Evolutionary conservation across 2,329 filamentous ascomycete genomes (phyloP).

Genomic region (Sarocladium oryzae): DNA sequence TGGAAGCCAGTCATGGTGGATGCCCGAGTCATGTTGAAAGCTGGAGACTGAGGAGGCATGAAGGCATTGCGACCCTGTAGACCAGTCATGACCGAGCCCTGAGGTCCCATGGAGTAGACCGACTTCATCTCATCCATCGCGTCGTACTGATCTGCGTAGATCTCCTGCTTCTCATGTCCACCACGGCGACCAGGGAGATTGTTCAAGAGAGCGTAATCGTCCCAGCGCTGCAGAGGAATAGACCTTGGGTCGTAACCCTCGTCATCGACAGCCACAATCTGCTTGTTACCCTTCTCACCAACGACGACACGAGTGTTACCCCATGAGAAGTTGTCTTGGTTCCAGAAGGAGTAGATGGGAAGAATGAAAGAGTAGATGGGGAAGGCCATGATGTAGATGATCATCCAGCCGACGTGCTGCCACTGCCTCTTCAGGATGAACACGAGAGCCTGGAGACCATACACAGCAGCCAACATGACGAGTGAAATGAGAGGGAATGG

Average conservation of each 20-base stretch:
- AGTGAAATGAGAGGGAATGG: slow-evolving; percentile 83
- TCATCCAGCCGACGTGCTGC: slow-evolving; percentile 99
- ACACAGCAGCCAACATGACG: slow-evolving; percentile 82
- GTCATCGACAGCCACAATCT: slow-evolving; percentile 79
- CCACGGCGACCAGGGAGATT: slow-evolving; percentile 88
- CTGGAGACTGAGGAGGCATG: slow-evolving; percentile 79
- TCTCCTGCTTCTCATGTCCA: slow-evolving; percentile 54
- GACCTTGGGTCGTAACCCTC: slow-evolving; percentile 86
- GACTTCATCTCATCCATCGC: slow-evolving; percentile 94
- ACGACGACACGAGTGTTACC: slow-evolving; percentile 97
- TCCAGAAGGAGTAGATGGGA: slow-evolving; percentile 98
- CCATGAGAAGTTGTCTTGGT: slow-evolving; percentile 98
- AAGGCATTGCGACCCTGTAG: slow-evolving; percentile 68
- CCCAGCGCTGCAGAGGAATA: slow-evolving; percentile 93
- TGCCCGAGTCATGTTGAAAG: slow-evolving; percentile 48
- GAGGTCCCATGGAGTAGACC: slow-evolving; percentile 87
- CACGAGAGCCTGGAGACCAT: slow-evolving; percentile 91
- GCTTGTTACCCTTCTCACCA: slow-evolving; percentile 84
- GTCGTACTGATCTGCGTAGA: slow-evolving; percentile 70
- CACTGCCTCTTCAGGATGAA: slow-evolving; percentile 96
- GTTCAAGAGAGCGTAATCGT: slow-evolving; percentile 85
- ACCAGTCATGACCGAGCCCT: slow-evolving; percentile 79
- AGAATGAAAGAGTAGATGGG: slow-evolving; percentile 89
- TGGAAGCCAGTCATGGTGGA: slow-evolving; percentile 41
- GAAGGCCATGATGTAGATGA: slow-evolving; percentile 94